Conservation (phyloP, 2,329 filamentous ascomycete genomes). For the Amylocarpus encephaloides region DNA sequence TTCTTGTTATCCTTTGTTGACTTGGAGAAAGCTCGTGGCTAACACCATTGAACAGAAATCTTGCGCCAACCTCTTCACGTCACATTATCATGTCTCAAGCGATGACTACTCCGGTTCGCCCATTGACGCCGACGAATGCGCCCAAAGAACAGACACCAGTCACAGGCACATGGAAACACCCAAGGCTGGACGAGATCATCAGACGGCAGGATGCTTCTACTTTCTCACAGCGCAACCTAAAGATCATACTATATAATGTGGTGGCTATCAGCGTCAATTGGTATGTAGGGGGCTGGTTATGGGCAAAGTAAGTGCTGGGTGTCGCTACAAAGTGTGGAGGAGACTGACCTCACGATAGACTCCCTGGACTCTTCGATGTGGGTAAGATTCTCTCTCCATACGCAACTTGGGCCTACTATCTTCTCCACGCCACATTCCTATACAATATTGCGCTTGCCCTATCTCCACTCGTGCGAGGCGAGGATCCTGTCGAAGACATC, state of each 20-base stretch:
- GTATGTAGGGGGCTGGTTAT: slow-evolving; percentile 35
- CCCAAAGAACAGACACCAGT: slow-evolving; percentile 20
- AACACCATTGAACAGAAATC: background rate
- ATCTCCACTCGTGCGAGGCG: slow-evolving; percentile 63
- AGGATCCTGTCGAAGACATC: slow-evolving; percentile 81
- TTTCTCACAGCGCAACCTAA: slow-evolving; percentile 73
- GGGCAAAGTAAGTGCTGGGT: slow-evolving; percentile 18
- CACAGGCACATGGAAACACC: slow-evolving; percentile 84
- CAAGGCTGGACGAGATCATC: slow-evolving; percentile 79
- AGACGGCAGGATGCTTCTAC: slow-evolving; percentile 69
- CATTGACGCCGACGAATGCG: slow-evolving; percentile 22
- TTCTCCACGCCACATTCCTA: slow-evolving; percentile 51
- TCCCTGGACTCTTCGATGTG: slow-evolving; percentile 24
- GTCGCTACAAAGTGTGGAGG: background rate
- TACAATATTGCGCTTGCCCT: slow-evolving; percentile 67
- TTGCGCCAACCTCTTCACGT: background rate
- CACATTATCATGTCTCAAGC: slow-evolving; percentile 1
- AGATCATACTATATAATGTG: slow-evolving; percentile 62
- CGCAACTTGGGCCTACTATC: slow-evolving; percentile 35
- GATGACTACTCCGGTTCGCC: slow-evolving; percentile 16
- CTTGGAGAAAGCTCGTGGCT: slow-evolving; percentile 1
- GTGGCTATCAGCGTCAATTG: slow-evolving; percentile 46
- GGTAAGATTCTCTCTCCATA: slow-evolving; percentile 22
- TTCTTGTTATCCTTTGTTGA: slow-evolving; percentile 13
- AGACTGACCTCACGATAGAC: slow-evolving; percentile 19